Conservation (phyloP, 495 filamentous ascomycete species). For the Penicillium tannophilum region DNA sequence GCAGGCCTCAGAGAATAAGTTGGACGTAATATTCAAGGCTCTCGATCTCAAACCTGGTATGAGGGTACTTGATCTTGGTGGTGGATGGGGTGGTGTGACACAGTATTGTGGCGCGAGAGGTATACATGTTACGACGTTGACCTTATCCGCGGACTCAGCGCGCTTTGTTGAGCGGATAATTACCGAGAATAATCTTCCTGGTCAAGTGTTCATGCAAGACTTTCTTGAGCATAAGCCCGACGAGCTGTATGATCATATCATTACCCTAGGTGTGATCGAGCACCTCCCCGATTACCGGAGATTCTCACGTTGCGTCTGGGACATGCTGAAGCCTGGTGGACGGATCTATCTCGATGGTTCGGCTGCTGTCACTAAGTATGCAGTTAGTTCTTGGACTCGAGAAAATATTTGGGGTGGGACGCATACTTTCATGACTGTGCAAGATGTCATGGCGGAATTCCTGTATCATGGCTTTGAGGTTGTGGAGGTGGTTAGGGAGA, state of each 20-base stretch:
- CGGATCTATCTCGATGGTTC: conserved; percentile 22
- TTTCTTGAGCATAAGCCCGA: conserved; percentile 16
- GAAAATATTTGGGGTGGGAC: conserved; percentile 23
- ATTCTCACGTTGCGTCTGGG: conserved; percentile 13
- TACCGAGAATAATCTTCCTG: conserved; percentile 7
- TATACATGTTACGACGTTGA: conserved; percentile 21
- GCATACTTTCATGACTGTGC: conserved; percentile 23
- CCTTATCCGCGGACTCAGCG: conserved; percentile 9
- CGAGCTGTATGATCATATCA: conserved; percentile 17
- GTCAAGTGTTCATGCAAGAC: conserved; percentile 16
- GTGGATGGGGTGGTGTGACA: conserved; percentile 26
- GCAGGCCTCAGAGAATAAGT: conserved; percentile 20
- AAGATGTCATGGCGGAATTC: conserved; percentile 19
- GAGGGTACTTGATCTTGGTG: conserved; percentile 22
- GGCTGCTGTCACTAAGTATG: conserved; percentile 20
- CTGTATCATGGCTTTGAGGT: conserved; percentile 20
- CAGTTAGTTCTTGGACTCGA: conserved; percentile 16
- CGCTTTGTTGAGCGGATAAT: conserved; percentile 17
- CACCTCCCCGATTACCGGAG: conserved; percentile 19
- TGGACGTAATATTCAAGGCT: conserved; percentile 16
- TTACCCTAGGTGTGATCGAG: conserved; percentile 15
- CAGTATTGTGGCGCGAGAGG: conserved; percentile 26
- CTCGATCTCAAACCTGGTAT: conserved; percentile 17
- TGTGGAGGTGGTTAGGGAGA: conserved; percentile 14
- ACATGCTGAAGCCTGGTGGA: conserved; percentile 18